These are phyloP conservation scores for Combretum micranthum DNA, from an alignment of 345 rosid species.

Conservation along the genomic window DNA sequence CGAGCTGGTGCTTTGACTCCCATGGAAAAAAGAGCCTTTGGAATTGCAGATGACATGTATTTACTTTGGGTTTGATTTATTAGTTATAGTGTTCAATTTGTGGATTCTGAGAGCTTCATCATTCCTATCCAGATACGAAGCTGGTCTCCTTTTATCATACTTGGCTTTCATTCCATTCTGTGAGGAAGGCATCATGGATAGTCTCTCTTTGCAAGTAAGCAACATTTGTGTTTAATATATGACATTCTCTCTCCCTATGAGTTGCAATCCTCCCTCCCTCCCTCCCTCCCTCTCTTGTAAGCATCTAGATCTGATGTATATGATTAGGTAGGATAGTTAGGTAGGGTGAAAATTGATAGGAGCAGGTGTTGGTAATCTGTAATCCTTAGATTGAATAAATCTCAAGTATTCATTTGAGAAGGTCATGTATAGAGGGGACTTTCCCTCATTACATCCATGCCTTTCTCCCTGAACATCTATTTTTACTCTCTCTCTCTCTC, in stretches of 20 bases:
- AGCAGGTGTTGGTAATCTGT: no score
- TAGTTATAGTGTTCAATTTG: neutral
- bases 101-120: constrained; percentile 9
- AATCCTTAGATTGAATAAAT: no score
- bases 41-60: constrained; percentile 96
- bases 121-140: constrained; percentile 61
- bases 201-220: constrained; percentile 81
- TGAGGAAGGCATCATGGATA: constrained; percentile 75
- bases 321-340: no score
- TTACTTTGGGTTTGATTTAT: constrained; percentile 8
- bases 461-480: no score
- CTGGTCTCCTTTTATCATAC: constrained; percentile 91
- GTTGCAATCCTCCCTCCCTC: neutral
- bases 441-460: no score
- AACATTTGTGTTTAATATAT: neutral
- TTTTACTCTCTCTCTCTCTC: no score
- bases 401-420: no score
- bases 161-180: constrained; percentile 91
- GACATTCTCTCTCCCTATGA: neutral
- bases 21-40: constrained; percentile 80
- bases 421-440: no score
- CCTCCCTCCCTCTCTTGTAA: no score
- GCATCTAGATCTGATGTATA: no score
- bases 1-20: constrained; percentile 67
- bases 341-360: no score